phyloP scores from a whole-genome alignment of 257 asterid genomes.

The Solanum appendiculatum region DNA sequence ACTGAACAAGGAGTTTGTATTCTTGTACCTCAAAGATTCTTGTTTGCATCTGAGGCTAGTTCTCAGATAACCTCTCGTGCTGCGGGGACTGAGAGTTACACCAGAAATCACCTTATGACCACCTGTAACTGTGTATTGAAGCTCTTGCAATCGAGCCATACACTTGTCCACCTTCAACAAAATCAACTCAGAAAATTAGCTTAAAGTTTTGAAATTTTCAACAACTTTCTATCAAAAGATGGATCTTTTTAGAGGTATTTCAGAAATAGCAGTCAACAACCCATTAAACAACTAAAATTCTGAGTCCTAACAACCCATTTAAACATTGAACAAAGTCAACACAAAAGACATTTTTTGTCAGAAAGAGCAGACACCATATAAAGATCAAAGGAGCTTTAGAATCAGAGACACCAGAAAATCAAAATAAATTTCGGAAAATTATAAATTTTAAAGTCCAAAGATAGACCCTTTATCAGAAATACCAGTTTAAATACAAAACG shows the following conservation, averaged over 20 bases:
- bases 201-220: not conserved
- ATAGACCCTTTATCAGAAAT: not conserved
- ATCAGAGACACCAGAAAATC: not conserved
- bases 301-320: too few species aligned
- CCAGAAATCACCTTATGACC: constrained; percentile 48
- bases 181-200: not conserved
- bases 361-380: not conserved
- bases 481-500: not conserved
- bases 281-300: too few species aligned
- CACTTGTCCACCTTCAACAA: constrained; percentile 70
- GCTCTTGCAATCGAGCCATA: constrained; percentile 89
- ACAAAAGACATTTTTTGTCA: not conserved
- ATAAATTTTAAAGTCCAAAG: not conserved
- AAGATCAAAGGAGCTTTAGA: not conserved
- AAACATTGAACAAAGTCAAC: not conserved
- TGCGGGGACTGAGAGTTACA: constrained; percentile 56
- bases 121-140: constrained; percentile 62
- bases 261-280: not conserved
- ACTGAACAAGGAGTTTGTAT: not conserved
- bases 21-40: constrained; percentile 44
- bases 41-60: constrained; percentile 62
- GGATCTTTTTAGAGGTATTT: not conserved
- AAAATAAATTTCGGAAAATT: not conserved
- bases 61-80: constrained; percentile 34
- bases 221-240: not conserved